These are phyloP conservation scores for Alnus glutinosa DNA, from an alignment of 306 rosid species.

Conservation along the genomic window DNA sequence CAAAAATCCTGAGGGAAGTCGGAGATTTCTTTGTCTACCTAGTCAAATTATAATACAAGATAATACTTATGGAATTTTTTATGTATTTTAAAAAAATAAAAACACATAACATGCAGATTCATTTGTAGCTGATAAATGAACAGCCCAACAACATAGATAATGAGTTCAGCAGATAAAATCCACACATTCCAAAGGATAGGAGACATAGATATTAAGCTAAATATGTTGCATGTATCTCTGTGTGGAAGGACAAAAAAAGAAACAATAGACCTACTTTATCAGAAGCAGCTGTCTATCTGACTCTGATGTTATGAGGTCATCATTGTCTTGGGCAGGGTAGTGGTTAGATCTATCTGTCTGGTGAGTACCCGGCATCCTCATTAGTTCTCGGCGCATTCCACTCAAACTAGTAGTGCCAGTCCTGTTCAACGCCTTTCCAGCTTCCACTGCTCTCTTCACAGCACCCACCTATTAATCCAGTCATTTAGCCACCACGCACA, in stretches of 20 bases:
- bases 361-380: constrained; percentile 78
- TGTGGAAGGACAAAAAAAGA: constrained; percentile 2
- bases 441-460: constrained; percentile 59
- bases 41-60: background rate
- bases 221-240: background rate
- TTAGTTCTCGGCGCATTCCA: constrained; percentile 79
- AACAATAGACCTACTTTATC: constrained; percentile 55
- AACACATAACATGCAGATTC: background rate
- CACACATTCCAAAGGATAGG: background rate
- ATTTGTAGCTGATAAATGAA: background rate
- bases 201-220: background rate
- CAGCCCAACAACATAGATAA: background rate
- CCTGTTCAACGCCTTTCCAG: constrained; percentile 52
- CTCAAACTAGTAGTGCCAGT: constrained; percentile 43
- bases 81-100: too few species aligned
- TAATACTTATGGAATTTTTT: background rate
- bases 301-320: constrained; percentile 86
- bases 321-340: constrained; percentile 53
- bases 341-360: constrained; percentile 54
- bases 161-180: background rate
- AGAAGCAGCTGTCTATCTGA: constrained; percentile 94
- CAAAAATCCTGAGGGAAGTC: background rate
- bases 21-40: background rate
- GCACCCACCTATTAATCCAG: constrained; percentile 57
- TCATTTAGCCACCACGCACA: constrained; percentile 24